Conservation (phyloP, 257 asterid species). For the Solanum gracilifrons region DNA sequence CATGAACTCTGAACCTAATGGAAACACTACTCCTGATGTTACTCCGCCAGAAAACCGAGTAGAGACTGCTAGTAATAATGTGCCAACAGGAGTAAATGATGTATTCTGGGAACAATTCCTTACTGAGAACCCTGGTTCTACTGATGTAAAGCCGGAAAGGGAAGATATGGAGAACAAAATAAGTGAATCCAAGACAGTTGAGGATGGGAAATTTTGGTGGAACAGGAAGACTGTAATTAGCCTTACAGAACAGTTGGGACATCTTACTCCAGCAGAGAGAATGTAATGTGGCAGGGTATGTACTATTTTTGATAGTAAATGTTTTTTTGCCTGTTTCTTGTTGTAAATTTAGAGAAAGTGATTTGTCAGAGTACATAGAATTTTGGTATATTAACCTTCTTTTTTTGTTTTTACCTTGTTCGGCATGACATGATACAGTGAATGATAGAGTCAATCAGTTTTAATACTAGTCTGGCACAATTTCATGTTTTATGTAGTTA, state of each 20-base stretch:
- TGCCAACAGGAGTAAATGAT: slow-evolving; percentile 66
- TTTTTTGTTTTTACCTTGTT: background rate
- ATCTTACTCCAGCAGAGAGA: slow-evolving; percentile 74
- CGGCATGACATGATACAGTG: background rate
- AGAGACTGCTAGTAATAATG: slow-evolving; percentile 22
- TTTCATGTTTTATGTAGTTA: background rate
- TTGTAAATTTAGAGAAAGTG: background rate
- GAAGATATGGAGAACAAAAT: slow-evolving; percentile 29
- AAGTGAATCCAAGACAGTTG: slow-evolving; percentile 34
- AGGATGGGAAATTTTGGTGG: slow-evolving; percentile 52
- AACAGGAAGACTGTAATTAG: slow-evolving; percentile 48
- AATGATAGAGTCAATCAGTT: background rate
- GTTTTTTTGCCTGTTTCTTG: background rate
- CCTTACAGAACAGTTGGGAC: slow-evolving; percentile 64
- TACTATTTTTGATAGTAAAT: background rate
- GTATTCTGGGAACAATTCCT: slow-evolving; percentile 94
- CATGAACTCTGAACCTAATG: slow-evolving; percentile 54
- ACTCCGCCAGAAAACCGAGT: slow-evolving; percentile 25
- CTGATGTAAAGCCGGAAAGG: slow-evolving; percentile 29
- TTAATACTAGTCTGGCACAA: background rate
- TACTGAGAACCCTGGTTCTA: slow-evolving; percentile 78
- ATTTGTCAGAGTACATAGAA: background rate
- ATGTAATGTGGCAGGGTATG: slow-evolving; percentile 24
- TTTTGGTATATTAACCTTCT: background rate
- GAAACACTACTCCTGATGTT: slow-evolving; percentile 12